A percentile compares a stretch with the other conserved stretches of the same genome.
phyloP scores from a whole-genome alignment of 116 monocot species.

The Papilionanthe hybrid region DNA sequence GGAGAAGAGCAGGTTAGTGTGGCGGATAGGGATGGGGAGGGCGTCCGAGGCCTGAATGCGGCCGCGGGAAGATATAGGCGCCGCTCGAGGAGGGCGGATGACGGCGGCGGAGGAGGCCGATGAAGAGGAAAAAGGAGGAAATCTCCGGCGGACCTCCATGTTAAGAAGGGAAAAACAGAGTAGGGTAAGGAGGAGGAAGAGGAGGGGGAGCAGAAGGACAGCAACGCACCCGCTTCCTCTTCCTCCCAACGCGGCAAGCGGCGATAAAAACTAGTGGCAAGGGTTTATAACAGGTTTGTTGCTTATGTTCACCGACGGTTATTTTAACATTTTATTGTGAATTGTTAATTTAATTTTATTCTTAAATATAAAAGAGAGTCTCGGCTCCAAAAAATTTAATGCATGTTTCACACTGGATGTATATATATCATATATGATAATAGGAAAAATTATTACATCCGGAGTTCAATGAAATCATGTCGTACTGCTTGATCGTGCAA shows the following conservation, averaged over 20 bases:
- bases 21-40: conserved; percentile 65
- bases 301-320: not conserved
- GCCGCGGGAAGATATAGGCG: not conserved
- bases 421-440: no score
- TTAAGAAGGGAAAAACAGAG: not conserved
- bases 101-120: not conserved
- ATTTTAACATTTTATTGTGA: not conserved
- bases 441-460: no score
- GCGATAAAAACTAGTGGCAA: not conserved
- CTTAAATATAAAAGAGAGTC: no score
- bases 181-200: not conserved
- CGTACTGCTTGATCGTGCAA: no score
- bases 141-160: conserved; percentile 56
- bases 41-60: conserved; percentile 53
- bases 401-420: no score
- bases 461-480: no score
- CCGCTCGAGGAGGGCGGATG: conserved; percentile 9
- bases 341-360: no score
- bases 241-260: not conserved
- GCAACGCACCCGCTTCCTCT: conserved; percentile 3
- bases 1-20: conserved; percentile 68
- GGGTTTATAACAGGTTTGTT: conserved; percentile 2
- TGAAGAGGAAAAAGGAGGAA: conserved; percentile 8
- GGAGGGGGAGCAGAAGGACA: not conserved
- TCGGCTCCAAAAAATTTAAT: no score